Evolutionary conservation across 139 green algal species (phyloP).

Genomic region (Chlorokybus atmophyticus): DNA sequence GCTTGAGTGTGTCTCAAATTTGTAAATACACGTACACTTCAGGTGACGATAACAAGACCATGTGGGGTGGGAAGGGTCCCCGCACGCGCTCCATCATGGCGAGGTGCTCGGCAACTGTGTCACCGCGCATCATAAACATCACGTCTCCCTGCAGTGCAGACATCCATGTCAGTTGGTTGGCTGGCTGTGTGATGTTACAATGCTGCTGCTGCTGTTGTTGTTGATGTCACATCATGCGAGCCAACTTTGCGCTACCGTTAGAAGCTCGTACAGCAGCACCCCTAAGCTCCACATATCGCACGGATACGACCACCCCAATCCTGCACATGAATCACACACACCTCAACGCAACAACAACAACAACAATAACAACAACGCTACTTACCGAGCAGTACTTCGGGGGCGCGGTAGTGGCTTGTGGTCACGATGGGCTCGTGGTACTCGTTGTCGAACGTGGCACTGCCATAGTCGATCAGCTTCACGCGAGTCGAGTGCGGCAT

Average conservation of each 20-base stretch:
- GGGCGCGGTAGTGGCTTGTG: constrained; percentile 91
- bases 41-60: constrained; percentile 30
- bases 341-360: no score
- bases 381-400: constrained; percentile 79
- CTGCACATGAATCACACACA: no score
- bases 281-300: constrained; percentile 90
- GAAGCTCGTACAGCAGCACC: constrained; percentile 91
- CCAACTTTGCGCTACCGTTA: no score
- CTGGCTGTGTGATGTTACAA: no score
- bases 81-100: constrained; percentile 95
- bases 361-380: no score
- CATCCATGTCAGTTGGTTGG: no score
- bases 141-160: no score
- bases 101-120: constrained; percentile 95
- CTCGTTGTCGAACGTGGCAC: constrained; percentile 79
- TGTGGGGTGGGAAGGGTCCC: constrained; percentile 46
- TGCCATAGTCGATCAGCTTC: constrained; percentile 93
- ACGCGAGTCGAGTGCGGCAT: constrained; percentile 47
- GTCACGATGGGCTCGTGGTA: constrained; percentile 74
- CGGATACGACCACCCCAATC: constrained; percentile 76
- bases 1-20: no score
- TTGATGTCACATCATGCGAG: no score
- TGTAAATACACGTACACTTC: constrained; percentile 24
- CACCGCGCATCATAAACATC: no score
- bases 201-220: no score